Evolutionary conservation across 768 basidiomycete genomes (phyloP), one percentile per base, ranked within the genome.

Genomic region (Hericium coralloides): DNA sequence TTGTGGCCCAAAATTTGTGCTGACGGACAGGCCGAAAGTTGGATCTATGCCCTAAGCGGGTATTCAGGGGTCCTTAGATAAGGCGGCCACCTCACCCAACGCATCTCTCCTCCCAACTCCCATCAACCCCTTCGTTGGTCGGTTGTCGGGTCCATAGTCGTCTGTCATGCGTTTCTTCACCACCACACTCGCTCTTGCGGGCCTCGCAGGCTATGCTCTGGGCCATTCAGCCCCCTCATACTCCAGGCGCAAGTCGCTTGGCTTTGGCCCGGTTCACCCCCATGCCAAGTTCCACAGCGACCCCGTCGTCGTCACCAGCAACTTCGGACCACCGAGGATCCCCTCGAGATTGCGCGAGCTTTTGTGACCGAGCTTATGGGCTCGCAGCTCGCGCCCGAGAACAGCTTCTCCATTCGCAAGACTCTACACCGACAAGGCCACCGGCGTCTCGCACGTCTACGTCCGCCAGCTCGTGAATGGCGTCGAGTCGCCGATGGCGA

Each of bases 371-470:
- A 79, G 58, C 72, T 82, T 37, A 72, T 82, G 22, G 65, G 62
- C 15, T 68, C 72, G 26, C 68, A 78, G 56, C 67, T 74, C 31
- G 61, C 69, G 38, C 65, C 69, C 20, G 71, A 68, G 4, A 63
- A 70, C 31, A 65, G 75, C 0, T 88, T 82, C 67, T 73, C 74
- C 67, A 80, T 94, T 60, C 84, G 91, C 55, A 74, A 82, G 89
- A 92, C 72, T 91, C 89, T 95, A 95, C 71, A 92, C 89, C 49
- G 95, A 98, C 73, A 71, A 74, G 58, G 82, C 80, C 59, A 93
- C 90, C 2, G 89, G 88, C n/a, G 78, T 97, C 52, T 87, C 91
- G 26, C 93, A 98, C 71, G 77, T 93, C 63, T 95, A 95, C 68
- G 84, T 87, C 59, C 81, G 86, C 63, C 95, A 99, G 73, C 60